phyloP scores from a whole-genome alignment of 192 early-diverging fungal genomes.

The Coemansia sp. region DNA sequence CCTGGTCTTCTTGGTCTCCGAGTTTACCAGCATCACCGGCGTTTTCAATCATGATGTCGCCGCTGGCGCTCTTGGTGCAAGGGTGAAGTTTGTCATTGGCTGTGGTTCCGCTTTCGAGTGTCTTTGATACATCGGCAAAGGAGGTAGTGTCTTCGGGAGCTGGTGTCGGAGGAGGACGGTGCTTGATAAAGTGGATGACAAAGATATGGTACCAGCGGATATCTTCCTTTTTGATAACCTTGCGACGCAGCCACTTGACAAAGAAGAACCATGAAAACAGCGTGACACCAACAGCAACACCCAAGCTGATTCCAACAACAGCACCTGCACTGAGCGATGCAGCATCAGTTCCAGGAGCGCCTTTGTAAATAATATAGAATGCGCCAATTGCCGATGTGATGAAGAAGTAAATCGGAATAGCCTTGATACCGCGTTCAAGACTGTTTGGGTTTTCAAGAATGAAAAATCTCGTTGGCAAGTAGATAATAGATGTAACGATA shows the following conservation, averaged over 20 bases:
- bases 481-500: constrained; percentile 61
- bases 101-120: constrained; percentile 26
- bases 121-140: constrained; percentile 14
- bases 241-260: constrained; percentile 62
- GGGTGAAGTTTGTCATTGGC: constrained; percentile 17
- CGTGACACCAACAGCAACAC: constrained; percentile 56
- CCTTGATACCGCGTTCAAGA: constrained; percentile 61
- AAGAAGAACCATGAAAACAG: constrained; percentile 62
- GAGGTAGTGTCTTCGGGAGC: constrained; percentile 11
- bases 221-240: constrained; percentile 60
- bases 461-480: constrained; percentile 59
- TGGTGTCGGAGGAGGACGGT: constrained; percentile 42
- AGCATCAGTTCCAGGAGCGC: constrained; percentile 53
- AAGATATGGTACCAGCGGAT: constrained; percentile 72
- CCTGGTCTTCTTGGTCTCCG: constrained; percentile 2
- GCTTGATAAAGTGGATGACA: constrained; percentile 55
- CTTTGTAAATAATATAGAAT: constrained; percentile 74
- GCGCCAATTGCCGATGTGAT: constrained; percentile 59
- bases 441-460: constrained; percentile 62
- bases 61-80: constrained; percentile 12
- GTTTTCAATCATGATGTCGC: too few relatives aligned
- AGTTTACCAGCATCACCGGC: constrained; percentile 5
- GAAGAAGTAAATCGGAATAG: constrained; percentile 70
- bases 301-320: constrained; percentile 61
- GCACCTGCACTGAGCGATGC: constrained; percentile 43